Evolutionary conservation across 129 eudicot species (phyloP), one percentile per base, ranked within the genome.

Genomic region (Ambrosia trifida): DNA sequence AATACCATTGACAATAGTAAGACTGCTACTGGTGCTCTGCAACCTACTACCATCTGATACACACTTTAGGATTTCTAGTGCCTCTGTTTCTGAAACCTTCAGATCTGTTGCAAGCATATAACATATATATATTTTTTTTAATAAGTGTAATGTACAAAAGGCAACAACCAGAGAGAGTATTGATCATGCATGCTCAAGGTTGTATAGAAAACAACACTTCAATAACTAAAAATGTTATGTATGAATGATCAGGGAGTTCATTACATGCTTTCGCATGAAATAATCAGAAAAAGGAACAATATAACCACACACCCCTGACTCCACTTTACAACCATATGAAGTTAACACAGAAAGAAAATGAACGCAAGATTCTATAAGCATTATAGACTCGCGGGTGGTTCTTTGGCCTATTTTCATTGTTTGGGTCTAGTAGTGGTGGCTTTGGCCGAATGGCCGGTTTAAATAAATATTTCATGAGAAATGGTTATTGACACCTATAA

Each of bases 81-180:
- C 96, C 65, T 93, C 95, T 12, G 58, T 80, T 76, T 85, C 96
- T 30, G 96, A 45, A 59, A 89, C 74, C 62, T 78, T 79, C 71
- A 93, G 66, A 63, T 80, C 98, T 93, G 85, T 11, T 14, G 35
- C 41, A 76, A 56, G 33, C 14, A 76, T 49, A 38, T 28, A 28
- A 44, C 41, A 47, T 40, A 40, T 5, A 44, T 33, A 47, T 40
- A 40, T 5, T 1, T 40, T 40, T 40, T 40, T 40, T 40, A 1
- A 49, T 14, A 17, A 49, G 54, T 3, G 5, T 36, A 3, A 36
- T 36, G 5, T 49, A 9, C n/a, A 74, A 67, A 47, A 46, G 28
- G 69, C 54, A 47, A 50, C 46, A 60, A 68, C 33, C 33, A 76
- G 14, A 51, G 53, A 70, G 76, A 13, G 30, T 3, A 16, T n/a